These are phyloP conservation scores for Aquanectria penicillioides DNA, from an alignment of 2,329 filamentous ascomycete genomes.

Conservation along the genomic window DNA sequence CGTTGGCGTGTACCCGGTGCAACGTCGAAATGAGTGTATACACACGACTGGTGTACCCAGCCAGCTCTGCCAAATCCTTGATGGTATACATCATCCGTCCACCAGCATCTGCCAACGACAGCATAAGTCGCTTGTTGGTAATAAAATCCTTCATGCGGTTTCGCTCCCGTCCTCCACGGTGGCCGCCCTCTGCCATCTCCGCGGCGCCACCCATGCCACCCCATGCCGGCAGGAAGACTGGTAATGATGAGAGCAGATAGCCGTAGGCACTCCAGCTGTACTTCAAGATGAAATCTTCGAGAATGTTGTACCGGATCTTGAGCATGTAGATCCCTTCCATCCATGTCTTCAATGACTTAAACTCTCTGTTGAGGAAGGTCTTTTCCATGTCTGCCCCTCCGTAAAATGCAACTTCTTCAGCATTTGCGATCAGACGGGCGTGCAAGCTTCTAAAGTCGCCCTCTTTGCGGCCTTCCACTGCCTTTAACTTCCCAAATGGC, in stretches of 20 bases:
- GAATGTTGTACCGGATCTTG: conserved; percentile 98
- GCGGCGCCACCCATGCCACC: conserved; percentile 81
- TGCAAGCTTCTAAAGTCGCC: conserved; percentile 94
- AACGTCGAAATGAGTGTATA: conserved; percentile 96
- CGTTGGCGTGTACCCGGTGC: conserved; percentile 90
- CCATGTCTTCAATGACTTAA: conserved; percentile 91
- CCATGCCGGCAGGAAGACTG: conserved; percentile 94
- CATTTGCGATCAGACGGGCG: conserved; percentile 92
- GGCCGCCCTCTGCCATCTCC: conserved; percentile 67
- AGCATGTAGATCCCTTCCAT: conserved; percentile 99
- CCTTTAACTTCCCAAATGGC: conserved; percentile 96
- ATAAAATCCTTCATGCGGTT: conserved; percentile 98
- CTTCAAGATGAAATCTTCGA: conserved; percentile 97
- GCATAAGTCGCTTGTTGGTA: conserved; percentile 98
- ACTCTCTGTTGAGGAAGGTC: conserved; percentile 89
- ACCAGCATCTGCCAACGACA: conserved; percentile 94
- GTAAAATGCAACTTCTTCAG: conserved; percentile 98
- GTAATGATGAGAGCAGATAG: conserved; percentile 91
- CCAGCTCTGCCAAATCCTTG: conserved; percentile 95
- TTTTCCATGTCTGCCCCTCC: conserved; percentile 96
- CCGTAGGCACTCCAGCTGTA: conserved; percentile 99
- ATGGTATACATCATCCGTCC: conserved; percentile 99
- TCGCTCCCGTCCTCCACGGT: conserved; percentile 73
- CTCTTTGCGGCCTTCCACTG: conserved; percentile 93
- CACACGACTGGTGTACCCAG: conserved; percentile 94